Evolutionary conservation across 805 yeast genomes (phyloP), one percentile per base, ranked within the genome.

Genomic region (Kuraishia capsulata): DNA sequence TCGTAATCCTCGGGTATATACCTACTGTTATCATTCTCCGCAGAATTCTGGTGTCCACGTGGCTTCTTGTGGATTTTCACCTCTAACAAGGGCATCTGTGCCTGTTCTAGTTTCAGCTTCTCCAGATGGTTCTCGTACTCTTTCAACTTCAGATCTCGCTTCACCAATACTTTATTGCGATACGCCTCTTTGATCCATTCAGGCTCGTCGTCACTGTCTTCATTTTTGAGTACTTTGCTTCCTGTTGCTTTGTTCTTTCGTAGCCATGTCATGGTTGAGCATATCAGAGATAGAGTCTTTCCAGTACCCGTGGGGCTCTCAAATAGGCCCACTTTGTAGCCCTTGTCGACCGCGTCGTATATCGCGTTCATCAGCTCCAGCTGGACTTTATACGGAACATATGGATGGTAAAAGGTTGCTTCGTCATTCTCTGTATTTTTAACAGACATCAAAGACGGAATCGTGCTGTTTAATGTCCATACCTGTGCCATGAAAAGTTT

Each of bases 261-360:
- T 25, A 89, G 62, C 95, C 96, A 89, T 0, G 89, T 75, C 72
- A 89, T 69, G 0, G 90, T 65, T 0, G 94, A 75, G 53, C 97
- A 90, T 3, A 90, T 82, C 34, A 89, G 59, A 0, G 96, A 86
- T 3, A 90, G 62, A 0, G 97, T 88, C 57, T 89, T 89, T 3
- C 97, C 97, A 1, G 89, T 85, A 5, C 97, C 97, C 0, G 97
- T 89, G 0, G 97, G 97, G 41, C 92, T 81, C 54, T 89, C 97
- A 50, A 89, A 80, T 1, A 89, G 65, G 0, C 94, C 95, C 2
- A 89, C 64, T 52, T 82, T 85, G 49, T 66, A 71, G 33, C 51
- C 56, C 10, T 56, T 42, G 9, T 67, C 64, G 14, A 89, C 64
- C 1, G 84, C 69, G 19, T 71, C 71, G 48, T 82, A 82, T n/a